Evolutionary conservation across 306 rosid species (phyloP).

Genomic region (Vicia villosa): DNA sequence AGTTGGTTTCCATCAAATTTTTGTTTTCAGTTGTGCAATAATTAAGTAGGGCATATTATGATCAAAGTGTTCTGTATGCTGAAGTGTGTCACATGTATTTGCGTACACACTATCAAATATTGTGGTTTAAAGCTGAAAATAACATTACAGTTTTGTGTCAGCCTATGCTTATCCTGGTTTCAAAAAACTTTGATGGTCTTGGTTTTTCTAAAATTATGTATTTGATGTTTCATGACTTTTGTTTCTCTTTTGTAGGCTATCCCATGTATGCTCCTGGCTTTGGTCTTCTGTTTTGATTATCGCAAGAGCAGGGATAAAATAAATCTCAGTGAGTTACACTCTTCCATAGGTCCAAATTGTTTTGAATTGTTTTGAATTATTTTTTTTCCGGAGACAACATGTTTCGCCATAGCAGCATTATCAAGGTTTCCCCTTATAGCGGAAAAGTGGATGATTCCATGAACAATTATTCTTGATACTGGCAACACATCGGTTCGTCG

Average conservation of each 20-base stretch:
- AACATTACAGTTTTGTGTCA: not conserved
- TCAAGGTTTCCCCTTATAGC: too few relatives aligned
- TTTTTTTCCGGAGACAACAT: too few relatives aligned
- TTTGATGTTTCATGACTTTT: conserved; percentile 12
- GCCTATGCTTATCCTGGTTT: conserved; percentile 7
- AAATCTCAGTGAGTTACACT: conserved; percentile 65
- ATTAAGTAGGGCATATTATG: conserved; percentile 7
- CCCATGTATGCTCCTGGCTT: conserved; percentile 94
- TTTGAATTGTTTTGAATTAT: too few relatives aligned
- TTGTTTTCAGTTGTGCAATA: conserved; percentile 1
- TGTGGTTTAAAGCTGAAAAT: not conserved
- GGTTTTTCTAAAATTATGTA: conserved; percentile 1
- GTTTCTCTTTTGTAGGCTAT: conserved; percentile 66
- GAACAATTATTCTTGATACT: too few relatives aligned
- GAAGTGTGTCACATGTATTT: not conserved
- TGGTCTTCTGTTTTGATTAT: conserved; percentile 88
- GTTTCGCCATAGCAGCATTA: too few relatives aligned
- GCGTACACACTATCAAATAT: not conserved
- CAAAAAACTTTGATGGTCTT: not conserved
- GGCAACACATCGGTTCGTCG: too few relatives aligned
- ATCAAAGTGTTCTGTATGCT: conserved; percentile 10
- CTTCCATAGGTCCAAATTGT: conserved; percentile 96
- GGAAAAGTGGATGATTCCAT: too few relatives aligned
- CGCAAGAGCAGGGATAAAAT: conserved; percentile 75
- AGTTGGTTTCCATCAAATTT: too few relatives aligned